Percentiles rank a stretch among this genome's conserved stretches.
Evolutionary conservation across 169 alveolate genomes (phyloP).

Genomic region (Besnoitia besnoiti): DNA sequence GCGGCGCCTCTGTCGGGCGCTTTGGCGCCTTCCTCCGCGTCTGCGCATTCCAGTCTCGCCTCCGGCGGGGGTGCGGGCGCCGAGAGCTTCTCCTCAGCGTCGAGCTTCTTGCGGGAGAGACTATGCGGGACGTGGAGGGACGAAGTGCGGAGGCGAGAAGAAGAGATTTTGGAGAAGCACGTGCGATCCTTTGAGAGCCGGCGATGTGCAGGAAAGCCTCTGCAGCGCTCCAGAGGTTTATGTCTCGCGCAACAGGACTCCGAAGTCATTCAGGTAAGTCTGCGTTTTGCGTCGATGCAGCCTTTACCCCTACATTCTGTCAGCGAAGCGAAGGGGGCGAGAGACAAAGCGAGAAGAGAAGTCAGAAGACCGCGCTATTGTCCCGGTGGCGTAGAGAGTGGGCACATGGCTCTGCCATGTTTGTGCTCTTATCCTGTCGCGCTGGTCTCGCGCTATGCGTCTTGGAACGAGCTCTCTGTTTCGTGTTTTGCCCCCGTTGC

Average conservation of each 20-base stretch:
- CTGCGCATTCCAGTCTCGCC: too few species aligned
- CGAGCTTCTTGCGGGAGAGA: not conserved
- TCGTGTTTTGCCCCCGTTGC: too few species aligned
- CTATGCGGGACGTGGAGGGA: slow-evolving; percentile 7
- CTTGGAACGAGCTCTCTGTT: too few species aligned
- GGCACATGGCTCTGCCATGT: too few species aligned
- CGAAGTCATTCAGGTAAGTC: not conserved
- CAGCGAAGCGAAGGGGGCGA: too few species aligned
- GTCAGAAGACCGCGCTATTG: too few species aligned
- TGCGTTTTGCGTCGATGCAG: too few species aligned
- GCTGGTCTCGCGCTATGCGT: too few species aligned
- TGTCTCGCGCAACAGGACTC: not conserved
- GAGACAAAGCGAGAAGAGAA: too few species aligned
- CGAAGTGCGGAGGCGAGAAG: slow-evolving; percentile 13
- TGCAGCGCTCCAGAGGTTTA: not conserved
- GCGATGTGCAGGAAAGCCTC: not conserved
- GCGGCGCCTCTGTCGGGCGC: not conserved
- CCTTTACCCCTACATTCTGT: too few species aligned
- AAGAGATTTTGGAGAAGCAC: not conserved
- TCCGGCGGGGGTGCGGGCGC: not conserved
- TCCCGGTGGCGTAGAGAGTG: too few species aligned
- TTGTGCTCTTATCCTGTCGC: too few species aligned
- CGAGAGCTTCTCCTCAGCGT: not conserved
- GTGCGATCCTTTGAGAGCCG: slow-evolving; percentile 15
- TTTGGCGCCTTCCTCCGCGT: not conserved